Evolutionary conservation across 441 rosid species (phyloP), one percentile per base, ranked within the genome.

Genomic region (Populus hybrid): DNA sequence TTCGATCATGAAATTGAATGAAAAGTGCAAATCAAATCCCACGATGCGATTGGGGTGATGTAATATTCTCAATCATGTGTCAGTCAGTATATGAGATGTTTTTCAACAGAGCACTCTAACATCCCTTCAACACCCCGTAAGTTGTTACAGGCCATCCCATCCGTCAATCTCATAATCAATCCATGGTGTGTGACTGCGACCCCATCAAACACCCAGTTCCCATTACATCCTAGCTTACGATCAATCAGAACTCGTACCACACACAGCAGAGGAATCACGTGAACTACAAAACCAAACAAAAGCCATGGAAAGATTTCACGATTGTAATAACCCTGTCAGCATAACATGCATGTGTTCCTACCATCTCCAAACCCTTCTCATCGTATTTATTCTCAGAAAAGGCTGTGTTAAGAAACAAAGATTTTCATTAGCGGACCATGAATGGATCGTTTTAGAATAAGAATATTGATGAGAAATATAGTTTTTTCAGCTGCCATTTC

Each of bases 131-230:
- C 7, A 14, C 10, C 73, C 63, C 63, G 42, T 76, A 81, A 74
- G 76, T 74, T 50, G 78, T 73, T 79, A 76, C 70, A 77, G 84
- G 78, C 82, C 65, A 76, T 87, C 84, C 80, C 80, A 79, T 87
- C 83, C 77, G 77, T 82, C 82, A 84, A 79, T 54, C 61, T 54
- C 7, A 42, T 42, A 3, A 42, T 42, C 50, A 42, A 63, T 30
- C 32, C 46, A 50, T 50, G 57, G 57, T 50, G 18, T 16, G 57
- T 14, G 57, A 50, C 20, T 14, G 57, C 5, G 57, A 50, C 57
- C 32, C 32, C 38, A 30, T 21, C 42, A 66, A 77, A 72, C 64
- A 50, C 38, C 61, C 79, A 79, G 70, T 63, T 79, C 78, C 36
- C 24, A 74, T 6, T n/a, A 50, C 24, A 11, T 3, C 28, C 28